Percentiles rank a stretch among this genome's conserved stretches.
phyloP scores from a whole-genome alignment of 2,329 filamentous ascomycete genomes.

The Thielaviopsis ethacetica region DNA sequence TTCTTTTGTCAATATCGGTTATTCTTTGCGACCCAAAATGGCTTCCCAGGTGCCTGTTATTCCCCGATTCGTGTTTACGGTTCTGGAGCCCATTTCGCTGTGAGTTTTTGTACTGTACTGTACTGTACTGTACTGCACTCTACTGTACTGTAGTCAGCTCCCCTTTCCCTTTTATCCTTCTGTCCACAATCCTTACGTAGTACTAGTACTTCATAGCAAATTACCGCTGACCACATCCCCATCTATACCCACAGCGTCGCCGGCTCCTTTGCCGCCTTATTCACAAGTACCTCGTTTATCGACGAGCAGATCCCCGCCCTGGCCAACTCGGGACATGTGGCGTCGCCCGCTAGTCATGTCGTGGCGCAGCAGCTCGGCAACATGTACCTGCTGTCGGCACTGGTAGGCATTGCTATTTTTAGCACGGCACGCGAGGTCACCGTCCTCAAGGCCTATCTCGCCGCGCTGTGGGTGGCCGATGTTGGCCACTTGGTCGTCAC shows the following conservation, averaged over 20 bases:
- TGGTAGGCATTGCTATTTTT: constrained; percentile 38
- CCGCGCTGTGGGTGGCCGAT: constrained; percentile 49
- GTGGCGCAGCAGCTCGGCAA: constrained; percentile 54
- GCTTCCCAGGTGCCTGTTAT: constrained; percentile 44
- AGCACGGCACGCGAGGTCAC: constrained; percentile 30
- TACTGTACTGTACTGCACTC: background rate
- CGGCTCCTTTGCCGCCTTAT: constrained; percentile 39
- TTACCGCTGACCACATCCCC: background rate
- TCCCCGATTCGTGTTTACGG: constrained; percentile 49
- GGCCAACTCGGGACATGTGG: constrained; percentile 19
- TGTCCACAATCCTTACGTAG: too few relatives aligned
- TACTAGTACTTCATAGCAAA: too few relatives aligned
- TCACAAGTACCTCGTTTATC: constrained; percentile 45
- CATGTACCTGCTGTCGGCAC: constrained; percentile 46
- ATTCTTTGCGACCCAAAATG: constrained; percentile 24
- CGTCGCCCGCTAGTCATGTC: constrained; percentile 32
- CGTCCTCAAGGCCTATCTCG: constrained; percentile 50
- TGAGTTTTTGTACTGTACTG: constrained; percentile 23
- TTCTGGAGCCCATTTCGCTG: constrained; percentile 54
- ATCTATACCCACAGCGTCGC: constrained; percentile 31
- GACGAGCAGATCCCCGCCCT: constrained; percentile 37
- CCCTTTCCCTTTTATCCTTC: too few relatives aligned
- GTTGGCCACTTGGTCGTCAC: constrained; percentile 51
- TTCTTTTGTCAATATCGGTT: background rate
- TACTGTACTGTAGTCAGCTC: background rate